Conservation (phyloP, 1,139 yeast genomes). For the Saccharomyces hybrid region DNA sequence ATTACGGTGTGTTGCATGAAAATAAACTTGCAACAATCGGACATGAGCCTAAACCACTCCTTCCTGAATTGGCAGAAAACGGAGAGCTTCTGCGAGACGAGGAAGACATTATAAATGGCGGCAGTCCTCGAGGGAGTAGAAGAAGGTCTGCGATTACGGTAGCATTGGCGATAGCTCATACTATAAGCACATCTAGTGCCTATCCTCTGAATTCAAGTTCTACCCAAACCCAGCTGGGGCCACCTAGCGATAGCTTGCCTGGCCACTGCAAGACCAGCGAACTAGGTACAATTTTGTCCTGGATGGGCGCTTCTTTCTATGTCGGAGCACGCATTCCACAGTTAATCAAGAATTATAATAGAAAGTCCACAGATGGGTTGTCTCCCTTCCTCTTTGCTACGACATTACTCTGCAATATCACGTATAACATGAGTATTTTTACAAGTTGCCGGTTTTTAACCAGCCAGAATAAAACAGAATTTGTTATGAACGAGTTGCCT, state of each 20-base stretch:
- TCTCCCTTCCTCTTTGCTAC: constrained; percentile 73
- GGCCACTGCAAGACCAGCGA: constrained; percentile 14
- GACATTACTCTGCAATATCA: constrained; percentile 73
- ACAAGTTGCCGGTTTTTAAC: constrained; percentile 38
- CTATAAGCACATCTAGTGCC: neutral
- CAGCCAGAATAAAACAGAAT: constrained; percentile 36
- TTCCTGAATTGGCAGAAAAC: constrained; percentile 4
- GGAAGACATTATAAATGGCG: constrained; percentile 9
- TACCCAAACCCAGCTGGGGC: neutral
- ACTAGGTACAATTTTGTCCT: constrained; percentile 58
- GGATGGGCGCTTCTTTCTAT: constrained; percentile 74
- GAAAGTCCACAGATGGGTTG: constrained; percentile 79
- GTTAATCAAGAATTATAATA: constrained; percentile 58
- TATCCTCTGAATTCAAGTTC: neutral
- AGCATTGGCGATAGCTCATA: constrained; percentile 7
- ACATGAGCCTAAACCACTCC: constrained; percentile 30
- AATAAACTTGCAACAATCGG: constrained; percentile 33
- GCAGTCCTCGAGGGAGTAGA: neutral
- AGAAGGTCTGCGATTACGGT: constrained; percentile 1
- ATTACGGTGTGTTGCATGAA: constrained; percentile 44
- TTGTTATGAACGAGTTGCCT: constrained; percentile 66
- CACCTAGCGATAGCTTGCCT: constrained; percentile 4
- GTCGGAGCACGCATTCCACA: constrained; percentile 82
- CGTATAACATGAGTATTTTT: constrained; percentile 69
- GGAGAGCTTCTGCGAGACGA: constrained; percentile 5